These are phyloP conservation scores for Pyracantha coccinea DNA, from an alignment of 331 rosid genomes.

Conservation along the genomic window DNA sequence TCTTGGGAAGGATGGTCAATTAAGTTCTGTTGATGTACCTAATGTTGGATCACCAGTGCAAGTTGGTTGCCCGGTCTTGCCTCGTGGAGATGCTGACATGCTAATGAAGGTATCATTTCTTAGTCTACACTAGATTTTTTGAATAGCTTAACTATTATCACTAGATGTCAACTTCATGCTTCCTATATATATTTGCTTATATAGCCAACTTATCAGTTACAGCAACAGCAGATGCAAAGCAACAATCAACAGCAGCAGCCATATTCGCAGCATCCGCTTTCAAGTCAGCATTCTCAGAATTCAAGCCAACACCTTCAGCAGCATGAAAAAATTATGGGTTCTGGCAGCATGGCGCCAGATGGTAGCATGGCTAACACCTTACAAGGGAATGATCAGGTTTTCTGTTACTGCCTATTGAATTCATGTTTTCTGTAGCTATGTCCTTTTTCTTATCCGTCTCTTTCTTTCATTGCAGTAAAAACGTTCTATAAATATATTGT, in stretches of 20 bases:
- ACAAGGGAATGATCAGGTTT: constrained; percentile 62
- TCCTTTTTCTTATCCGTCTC: neutral
- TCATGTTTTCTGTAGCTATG: neutral
- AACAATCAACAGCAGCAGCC: constrained; percentile 39
- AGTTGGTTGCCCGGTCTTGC: constrained; percentile 36
- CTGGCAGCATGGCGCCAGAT: constrained; percentile 24
- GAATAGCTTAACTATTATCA: neutral
- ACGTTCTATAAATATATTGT: too few species aligned
- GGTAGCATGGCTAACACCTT: constrained; percentile 32
- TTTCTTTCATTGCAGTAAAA: neutral
- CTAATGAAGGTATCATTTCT: constrained; percentile 36
- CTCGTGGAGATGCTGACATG: constrained; percentile 36
- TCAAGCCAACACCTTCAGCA: constrained; percentile 34
- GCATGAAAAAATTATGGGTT: constrained; percentile 34
- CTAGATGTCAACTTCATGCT: constrained; percentile 2
- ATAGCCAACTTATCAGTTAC: constrained; percentile 10
- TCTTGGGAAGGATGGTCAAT: constrained; percentile 39
- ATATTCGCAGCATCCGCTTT: constrained; percentile 30
- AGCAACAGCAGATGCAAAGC: constrained; percentile 36
- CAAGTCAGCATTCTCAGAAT: constrained; percentile 38
- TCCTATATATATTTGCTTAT: constrained; percentile 1
- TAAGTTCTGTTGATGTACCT: constrained; percentile 26
- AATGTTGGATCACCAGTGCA: constrained; percentile 33
- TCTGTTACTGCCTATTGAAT: constrained; percentile 6
- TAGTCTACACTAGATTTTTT: constrained; percentile 3